These are phyloP conservation scores for Basidiobolus meristosporus DNA, from an alignment of 371 early-diverging fungal species.

Conservation along the genomic window DNA sequence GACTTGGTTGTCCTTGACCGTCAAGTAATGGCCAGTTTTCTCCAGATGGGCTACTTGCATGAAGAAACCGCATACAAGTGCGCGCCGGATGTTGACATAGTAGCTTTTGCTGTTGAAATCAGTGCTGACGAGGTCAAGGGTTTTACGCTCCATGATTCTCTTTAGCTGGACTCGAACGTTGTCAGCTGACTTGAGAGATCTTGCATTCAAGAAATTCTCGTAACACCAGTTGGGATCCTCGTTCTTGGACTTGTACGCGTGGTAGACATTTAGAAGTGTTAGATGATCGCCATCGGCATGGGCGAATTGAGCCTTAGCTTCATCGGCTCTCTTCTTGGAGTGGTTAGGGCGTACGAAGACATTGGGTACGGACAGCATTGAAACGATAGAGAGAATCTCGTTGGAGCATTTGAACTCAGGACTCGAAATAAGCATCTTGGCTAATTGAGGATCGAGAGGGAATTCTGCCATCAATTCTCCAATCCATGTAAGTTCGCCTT, in stretches of 20 bases:
- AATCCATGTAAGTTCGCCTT: slow-evolving; percentile 61
- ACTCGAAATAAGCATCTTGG: slow-evolving; percentile 80
- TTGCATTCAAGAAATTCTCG: slow-evolving; percentile 71
- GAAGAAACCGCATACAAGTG: slow-evolving; percentile 79
- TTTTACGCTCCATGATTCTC: slow-evolving; percentile 60
- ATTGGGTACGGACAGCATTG: slow-evolving; percentile 79
- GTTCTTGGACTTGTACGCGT: slow-evolving; percentile 49
- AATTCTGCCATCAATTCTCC: slow-evolving; percentile 84
- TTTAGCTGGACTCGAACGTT: slow-evolving; percentile 78
- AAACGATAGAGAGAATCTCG: slow-evolving; percentile 83
- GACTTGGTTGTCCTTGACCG: slow-evolving; percentile 89
- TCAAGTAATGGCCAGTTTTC: slow-evolving; percentile 73
- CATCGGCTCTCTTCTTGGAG: slow-evolving; percentile 68
- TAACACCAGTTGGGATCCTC: slow-evolving; percentile 79
- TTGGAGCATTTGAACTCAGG: slow-evolving; percentile 73
- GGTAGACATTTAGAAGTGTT: slow-evolving; percentile 84
- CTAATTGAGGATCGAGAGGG: slow-evolving; percentile 84
- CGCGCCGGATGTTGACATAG: slow-evolving; percentile 70
- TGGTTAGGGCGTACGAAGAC: slow-evolving; percentile 83
- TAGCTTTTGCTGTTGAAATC: slow-evolving; percentile 53
- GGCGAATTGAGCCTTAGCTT: slow-evolving; percentile 79
- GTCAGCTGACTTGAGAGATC: slow-evolving; percentile 79
- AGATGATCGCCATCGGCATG: slow-evolving; percentile 85
- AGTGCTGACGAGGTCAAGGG: slow-evolving; percentile 47
- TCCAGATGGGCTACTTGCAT: slow-evolving; percentile 95